Base-by-base conservation (phyloP, 1,284 basidiomycete species). In the Cryptococcus hybrid region DNA sequence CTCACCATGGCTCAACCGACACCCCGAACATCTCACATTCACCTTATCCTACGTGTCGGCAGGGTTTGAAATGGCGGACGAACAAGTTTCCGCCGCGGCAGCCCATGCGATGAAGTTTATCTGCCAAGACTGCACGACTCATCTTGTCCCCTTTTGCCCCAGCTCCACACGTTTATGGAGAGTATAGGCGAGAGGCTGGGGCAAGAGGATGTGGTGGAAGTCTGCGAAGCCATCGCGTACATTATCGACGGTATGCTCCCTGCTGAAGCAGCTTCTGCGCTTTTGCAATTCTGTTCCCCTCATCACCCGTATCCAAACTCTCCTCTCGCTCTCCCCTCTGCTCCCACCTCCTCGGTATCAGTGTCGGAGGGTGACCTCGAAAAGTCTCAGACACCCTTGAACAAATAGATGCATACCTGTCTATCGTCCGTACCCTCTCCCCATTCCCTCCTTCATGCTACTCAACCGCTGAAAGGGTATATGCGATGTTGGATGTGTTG, bases 91-190 rank as follows among this genome's bases (percentile, higher is more conserved):
- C 61, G 92, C 93, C 8, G 96, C 96, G 7, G 92, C 96, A 7
- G 92, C 94, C 1, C 93, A 97, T 71, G 94, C 96, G 3, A 83
- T 99, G 80, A 95, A 93, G 75, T 98, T 90, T 77, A 82, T 99
- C 60, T 99, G 96, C 78, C 90, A 96, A 75, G 96, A 99, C 77
- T 99, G 96, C 80, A 89, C 87, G 80, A 82, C 91, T 85, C 94
- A 98, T 77, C 83, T 99, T 36, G 86, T 93, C 18, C 87, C 94
- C 13, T 96, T 91, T 80, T 99, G 37, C 89, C 92, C 0, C 92
- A 94, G 58, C 82, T 99, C 2, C 90, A 97, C 76, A 84, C 86
- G 0, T 99, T 99, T 81, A 82, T 96, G 56, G 84, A 83, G 40
- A 85, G 87, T 0, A 85, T 89, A 30, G 90, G 90, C 48, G 71